Evolutionary conservation across 768 basidiomycete genomes (phyloP).

Genomic region (Tremella fuciformis): DNA sequence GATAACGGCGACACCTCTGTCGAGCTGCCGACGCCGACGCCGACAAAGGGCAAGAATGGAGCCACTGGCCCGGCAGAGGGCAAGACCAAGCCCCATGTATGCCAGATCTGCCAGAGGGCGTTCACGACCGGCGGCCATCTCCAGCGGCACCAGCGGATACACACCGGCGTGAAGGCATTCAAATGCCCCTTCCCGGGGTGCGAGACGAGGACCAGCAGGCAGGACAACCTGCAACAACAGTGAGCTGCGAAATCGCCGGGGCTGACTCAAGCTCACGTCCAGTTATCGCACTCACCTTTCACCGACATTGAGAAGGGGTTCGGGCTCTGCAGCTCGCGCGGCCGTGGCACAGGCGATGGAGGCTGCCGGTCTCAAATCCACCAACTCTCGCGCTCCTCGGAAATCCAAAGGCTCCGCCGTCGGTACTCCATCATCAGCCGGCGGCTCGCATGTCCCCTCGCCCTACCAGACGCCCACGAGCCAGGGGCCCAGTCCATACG

Average conservation of each 20-base stretch:
- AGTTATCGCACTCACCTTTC: constrained; percentile 49
- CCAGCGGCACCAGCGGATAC: constrained; percentile 80
- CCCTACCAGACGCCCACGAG: constrained; percentile 40
- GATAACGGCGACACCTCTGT: neutral
- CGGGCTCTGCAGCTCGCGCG: constrained; percentile 41
- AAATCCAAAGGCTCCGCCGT: constrained; percentile 42
- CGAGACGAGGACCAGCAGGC: constrained; percentile 81
- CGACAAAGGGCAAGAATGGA: constrained; percentile 47
- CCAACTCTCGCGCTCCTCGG: constrained; percentile 30
- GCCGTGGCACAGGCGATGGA: constrained; percentile 47
- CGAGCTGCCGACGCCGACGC: constrained; percentile 8
- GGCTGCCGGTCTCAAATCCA: constrained; percentile 44
- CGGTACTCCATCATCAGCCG: constrained; percentile 38
- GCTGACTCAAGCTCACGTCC: constrained; percentile 1
- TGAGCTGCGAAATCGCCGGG: constrained; percentile 47
- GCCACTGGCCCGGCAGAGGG: constrained; percentile 44
- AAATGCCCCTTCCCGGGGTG: constrained; percentile 94
- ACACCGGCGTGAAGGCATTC: constrained; percentile 89
- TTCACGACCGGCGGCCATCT: constrained; percentile 89
- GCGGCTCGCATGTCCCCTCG: constrained; percentile 33
- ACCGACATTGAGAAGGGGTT: constrained; percentile 40
- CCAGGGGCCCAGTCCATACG: constrained; percentile 30
- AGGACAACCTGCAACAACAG: constrained; percentile 77
- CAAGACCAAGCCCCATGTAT: constrained; percentile 59
- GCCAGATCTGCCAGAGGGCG: constrained; percentile 67